A percentile compares a stretch with the other conserved stretches of the same genome.
phyloP scores from a whole-genome alignment of 1,139 yeast genomes.

The Yamadazyma sp. region DNA sequence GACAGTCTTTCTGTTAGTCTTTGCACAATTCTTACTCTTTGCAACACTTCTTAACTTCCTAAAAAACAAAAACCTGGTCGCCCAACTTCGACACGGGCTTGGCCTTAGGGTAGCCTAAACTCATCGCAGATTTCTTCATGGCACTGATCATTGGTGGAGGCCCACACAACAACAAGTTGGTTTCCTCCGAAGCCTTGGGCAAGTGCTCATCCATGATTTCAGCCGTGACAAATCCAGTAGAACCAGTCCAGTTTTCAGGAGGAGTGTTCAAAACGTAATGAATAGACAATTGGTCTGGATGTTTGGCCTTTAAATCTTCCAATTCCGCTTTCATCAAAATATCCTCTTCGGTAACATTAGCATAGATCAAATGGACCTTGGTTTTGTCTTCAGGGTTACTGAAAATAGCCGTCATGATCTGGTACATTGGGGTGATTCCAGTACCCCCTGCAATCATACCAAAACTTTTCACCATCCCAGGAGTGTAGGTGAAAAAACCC shows the following conservation, averaged over 20 bases:
- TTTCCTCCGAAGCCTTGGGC: conserved; percentile 58
- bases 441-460: conserved; percentile 94
- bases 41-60: too few relatives aligned
- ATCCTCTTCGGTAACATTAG: conserved; percentile 73
- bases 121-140: conserved; percentile 78
- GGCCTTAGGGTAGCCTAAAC: conserved; percentile 82
- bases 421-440: conserved; percentile 94
- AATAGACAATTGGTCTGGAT: conserved; percentile 75
- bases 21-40: too few relatives aligned
- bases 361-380: conserved; percentile 76
- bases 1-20: too few relatives aligned
- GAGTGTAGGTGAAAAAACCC: conserved; percentile 83
- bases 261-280: conserved; percentile 79
- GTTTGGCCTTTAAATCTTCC: conserved; percentile 59
- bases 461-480: conserved; percentile 77
- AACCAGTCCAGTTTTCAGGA: conserved; percentile 47
- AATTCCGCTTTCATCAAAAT: conserved; percentile 76
- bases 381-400: conserved; percentile 83
- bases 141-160: conserved; percentile 86
- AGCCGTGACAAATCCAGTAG: conserved; percentile 69
- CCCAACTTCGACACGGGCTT: conserved; percentile 89
- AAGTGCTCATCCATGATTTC: conserved; percentile 60
- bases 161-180: conserved; percentile 85
- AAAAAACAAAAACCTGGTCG: conserved; percentile 72
- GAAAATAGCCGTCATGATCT: conserved; percentile 68